A percentile compares a stretch with the other conserved stretches of the same genome.
Evolutionary conservation across 208 protist genomes (phyloP).

Genomic region (Histomonas meleagridis): DNA sequence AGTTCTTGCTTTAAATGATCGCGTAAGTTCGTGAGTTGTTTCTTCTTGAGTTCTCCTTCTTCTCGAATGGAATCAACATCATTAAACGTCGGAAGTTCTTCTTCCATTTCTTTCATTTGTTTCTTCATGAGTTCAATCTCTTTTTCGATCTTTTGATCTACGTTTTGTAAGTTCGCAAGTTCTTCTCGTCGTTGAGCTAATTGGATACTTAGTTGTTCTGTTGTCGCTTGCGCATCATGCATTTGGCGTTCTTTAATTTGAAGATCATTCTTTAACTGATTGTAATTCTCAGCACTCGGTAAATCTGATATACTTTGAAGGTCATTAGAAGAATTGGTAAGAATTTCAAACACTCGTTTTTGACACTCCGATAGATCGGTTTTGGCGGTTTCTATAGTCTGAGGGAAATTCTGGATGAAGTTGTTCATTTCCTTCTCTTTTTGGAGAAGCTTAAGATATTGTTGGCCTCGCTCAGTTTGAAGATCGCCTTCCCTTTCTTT

Average conservation of each 20-base stretch:
- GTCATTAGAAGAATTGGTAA: neutral
- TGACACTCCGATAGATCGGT: neutral
- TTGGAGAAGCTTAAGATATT: neutral
- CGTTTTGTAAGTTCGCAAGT: neutral
- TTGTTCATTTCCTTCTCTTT: neutral
- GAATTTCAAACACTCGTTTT: neutral
- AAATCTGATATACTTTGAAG: neutral
- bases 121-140: neutral
- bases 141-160: neutral
- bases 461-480: neutral
- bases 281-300: neutral
- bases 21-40: neutral
- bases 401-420: slow-evolving; percentile 9
- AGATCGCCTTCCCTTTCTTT: neutral
- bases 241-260: neutral
- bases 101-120: neutral
- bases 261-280: neutral
- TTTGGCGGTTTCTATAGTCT: neutral
- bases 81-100: neutral
- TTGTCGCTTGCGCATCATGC: neutral
- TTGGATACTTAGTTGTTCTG: neutral
- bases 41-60: slow-evolving; percentile 8
- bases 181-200: neutral
- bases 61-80: neutral
- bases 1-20: neutral